Percentiles rank a stretch among this genome's conserved stretches.
phyloP scores from a whole-genome alignment of 2,329 filamentous ascomycete species.

The Pezicula neosporulosa region DNA sequence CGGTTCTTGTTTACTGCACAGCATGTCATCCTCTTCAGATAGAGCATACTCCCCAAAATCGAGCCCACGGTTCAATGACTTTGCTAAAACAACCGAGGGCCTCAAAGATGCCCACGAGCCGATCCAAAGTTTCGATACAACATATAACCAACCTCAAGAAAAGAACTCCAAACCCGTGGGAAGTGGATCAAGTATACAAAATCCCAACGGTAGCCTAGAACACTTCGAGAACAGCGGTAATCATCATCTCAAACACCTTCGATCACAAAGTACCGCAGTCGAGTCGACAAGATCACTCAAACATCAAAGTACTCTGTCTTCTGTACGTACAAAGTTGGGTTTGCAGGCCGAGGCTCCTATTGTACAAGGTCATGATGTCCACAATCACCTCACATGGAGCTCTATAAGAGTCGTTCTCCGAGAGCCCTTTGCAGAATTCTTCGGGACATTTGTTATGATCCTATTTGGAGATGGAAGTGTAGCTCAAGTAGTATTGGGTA shows the following conservation, averaged over 20 bases:
- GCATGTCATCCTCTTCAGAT: constrained; percentile 1
- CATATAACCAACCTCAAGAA: constrained; percentile 10
- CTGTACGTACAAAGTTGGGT: constrained; percentile 14
- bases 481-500: constrained; percentile 63
- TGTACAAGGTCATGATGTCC: constrained; percentile 17
- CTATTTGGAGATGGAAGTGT: constrained; percentile 70
- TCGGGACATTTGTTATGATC: constrained; percentile 64
- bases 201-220: constrained; percentile 6
- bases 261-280: constrained; percentile 1
- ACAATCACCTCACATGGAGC: constrained; percentile 45
- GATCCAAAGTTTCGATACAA: constrained; percentile 15
- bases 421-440: constrained; percentile 64
- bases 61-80: constrained; percentile 10
- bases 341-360: constrained; percentile 17
- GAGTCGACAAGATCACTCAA: constrained; percentile 4
- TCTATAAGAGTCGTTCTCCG: constrained; percentile 45
- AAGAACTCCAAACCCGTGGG: constrained; percentile 13
- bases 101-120: constrained; percentile 12
- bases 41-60: constrained; percentile 7
- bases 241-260: background rate
- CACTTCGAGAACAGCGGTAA: constrained; percentile 11
- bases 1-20: background rate
- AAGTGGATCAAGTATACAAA: constrained; percentile 8
- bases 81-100: constrained; percentile 5
- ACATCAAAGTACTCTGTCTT: constrained; percentile 9